Evolutionary conservation across 805 yeast species (phyloP), one percentile per base, ranked within the genome.

Genomic region (Nakazawaea laoshanensis): DNA sequence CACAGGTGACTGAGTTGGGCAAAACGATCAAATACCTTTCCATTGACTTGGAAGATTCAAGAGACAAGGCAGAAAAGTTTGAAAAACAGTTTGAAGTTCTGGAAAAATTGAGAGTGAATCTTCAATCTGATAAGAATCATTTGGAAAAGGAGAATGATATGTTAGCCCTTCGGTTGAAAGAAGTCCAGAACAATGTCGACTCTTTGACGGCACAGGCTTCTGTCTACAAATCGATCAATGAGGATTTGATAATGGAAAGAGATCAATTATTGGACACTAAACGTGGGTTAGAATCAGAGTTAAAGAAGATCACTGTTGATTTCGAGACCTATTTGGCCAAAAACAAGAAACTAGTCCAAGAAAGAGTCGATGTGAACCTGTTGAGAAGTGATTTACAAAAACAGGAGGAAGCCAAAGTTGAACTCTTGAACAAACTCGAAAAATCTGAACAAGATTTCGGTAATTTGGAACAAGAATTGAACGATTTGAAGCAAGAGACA

Each of bases 1-100:
- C 76, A 43, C 65, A 63, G 24, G 94, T 85, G 50, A 75, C 85
- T 1, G 73, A 69, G 19, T 51, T 80, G 35, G 71, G 77, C 38
- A 80, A 77, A 42, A 77, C 70, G 29, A 59, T 77, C 42, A 78
- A 82, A 33, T 71, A 71, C 24, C 54, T 79, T 18, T 70, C 67
- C 27, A 67, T 76, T 41, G 79, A 77, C 39, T 54, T 74, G 28
- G 85, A 77, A 39, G 68, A 71, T 7, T 50, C 70, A n/a, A 55
- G 63, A 22, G 59, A 56, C n/a, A 68, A 63, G 30, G 56, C 60
- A 10, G 61, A 65, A 13, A 47, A 58, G 5, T 44, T 65, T 31
- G 67, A 64, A 33, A 33, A 41, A 24, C 64, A 59, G 33, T n/a
- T n/a, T n/a, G n/a, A n/a, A n/a, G 53, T 63, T 19, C 38, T 43